Conservation (phyloP, 768 basidiomycete genomes). For the Lactarius hatsudake region DNA sequence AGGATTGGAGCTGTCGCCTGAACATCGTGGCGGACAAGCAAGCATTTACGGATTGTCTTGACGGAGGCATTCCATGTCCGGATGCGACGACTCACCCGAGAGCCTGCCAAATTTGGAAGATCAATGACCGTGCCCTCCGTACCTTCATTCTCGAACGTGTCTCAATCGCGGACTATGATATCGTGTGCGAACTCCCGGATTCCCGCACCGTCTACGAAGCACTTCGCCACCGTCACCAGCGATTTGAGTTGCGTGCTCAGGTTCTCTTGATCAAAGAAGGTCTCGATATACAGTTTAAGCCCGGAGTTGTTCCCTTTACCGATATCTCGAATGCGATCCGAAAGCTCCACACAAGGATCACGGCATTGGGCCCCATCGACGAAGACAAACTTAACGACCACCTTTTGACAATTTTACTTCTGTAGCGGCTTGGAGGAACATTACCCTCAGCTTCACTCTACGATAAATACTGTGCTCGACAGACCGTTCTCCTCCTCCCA, state of each 20-base stretch:
- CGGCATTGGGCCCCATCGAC: too few relatives aligned
- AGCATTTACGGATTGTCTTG: too few relatives aligned
- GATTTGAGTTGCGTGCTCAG: not conserved
- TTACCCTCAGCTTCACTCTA: too few relatives aligned
- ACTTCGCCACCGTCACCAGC: not conserved
- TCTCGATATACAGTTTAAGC: not conserved
- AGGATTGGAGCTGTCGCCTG: not conserved
- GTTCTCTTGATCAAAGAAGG: not conserved
- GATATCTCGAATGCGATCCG: too few relatives aligned
- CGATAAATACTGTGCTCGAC: too few relatives aligned
- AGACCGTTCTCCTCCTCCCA: too few relatives aligned
- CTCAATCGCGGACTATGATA: not conserved
- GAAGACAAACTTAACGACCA: too few relatives aligned
- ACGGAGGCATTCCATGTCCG: not conserved
- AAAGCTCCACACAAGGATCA: too few relatives aligned
- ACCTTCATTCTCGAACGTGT: not conserved
- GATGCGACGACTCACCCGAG: not conserved
- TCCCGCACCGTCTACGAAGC: not conserved
- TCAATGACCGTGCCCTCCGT: not conserved
- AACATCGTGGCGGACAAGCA: not conserved
- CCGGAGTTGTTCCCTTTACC: not conserved
- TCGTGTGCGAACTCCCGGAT: not conserved
- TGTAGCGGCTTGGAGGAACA: too few relatives aligned
- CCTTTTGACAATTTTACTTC: too few relatives aligned
- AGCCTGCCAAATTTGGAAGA: not conserved